Conservation (phyloP, 768 basidiomycete species). For the Tulasnella sp. region DNA sequence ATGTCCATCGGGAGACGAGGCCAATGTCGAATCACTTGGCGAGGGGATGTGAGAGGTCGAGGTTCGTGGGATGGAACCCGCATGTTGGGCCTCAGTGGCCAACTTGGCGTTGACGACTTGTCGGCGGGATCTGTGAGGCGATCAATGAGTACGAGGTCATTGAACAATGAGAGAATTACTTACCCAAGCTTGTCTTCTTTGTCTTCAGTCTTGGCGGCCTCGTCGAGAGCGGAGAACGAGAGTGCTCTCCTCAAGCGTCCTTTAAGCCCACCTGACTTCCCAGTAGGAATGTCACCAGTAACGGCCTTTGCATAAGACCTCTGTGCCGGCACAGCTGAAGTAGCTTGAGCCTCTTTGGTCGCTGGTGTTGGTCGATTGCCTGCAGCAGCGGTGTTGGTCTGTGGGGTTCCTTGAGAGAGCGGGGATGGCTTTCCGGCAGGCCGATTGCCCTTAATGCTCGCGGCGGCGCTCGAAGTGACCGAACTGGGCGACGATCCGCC, state of each 20-base stretch:
- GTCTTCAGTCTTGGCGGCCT: slow-evolving; percentile 31
- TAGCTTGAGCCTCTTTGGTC: slow-evolving; percentile 29
- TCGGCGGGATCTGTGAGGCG: slow-evolving; percentile 9
- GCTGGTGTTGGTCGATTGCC: slow-evolving; percentile 5
- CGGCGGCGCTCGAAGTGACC: slow-evolving; percentile 11
- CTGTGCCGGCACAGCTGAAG: slow-evolving; percentile 27
- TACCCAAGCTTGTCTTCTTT: slow-evolving; percentile 9
- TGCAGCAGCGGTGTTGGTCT: not conserved
- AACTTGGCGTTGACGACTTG: slow-evolving; percentile 19
- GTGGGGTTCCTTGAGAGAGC: slow-evolving; percentile 43
- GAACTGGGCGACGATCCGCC: slow-evolving; percentile 26
- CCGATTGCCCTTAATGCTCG: slow-evolving; percentile 3
- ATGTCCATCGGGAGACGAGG: slow-evolving; percentile 23
- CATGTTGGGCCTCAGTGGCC: slow-evolving; percentile 7
- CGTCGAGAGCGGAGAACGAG: slow-evolving; percentile 54
- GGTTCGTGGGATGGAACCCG: not conserved
- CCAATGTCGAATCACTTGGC: not conserved
- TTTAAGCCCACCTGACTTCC: slow-evolving; percentile 52
- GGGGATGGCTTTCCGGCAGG: slow-evolving; percentile 48
- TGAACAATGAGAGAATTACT: not conserved
- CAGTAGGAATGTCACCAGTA: slow-evolving; percentile 16
- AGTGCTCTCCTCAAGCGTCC: slow-evolving; percentile 64
- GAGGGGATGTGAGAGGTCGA: not conserved
- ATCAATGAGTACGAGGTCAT: not conserved
- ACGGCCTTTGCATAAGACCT: slow-evolving; percentile 16